These are phyloP conservation scores for Akanthomyces muscarius DNA, from an alignment of 2,329 filamentous ascomycete species.

Conservation along the genomic window DNA sequence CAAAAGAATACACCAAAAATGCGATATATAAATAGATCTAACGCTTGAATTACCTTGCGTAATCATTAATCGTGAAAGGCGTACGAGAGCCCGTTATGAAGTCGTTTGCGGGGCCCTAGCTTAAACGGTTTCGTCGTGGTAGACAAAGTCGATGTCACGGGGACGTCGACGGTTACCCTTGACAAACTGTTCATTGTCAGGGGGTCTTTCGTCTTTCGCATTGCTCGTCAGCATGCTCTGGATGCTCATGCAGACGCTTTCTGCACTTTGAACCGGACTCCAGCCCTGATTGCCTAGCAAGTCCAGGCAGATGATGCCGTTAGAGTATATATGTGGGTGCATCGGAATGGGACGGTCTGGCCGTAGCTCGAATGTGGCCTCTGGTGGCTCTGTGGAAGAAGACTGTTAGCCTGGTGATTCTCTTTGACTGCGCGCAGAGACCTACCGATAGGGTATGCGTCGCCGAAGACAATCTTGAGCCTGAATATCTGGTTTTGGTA, in stretches of 20 bases:
- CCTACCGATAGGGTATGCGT: constrained; percentile 84
- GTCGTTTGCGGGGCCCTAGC: neutral
- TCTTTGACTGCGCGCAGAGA: neutral
- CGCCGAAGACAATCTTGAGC: constrained; percentile 80
- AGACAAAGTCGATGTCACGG: constrained; percentile 87
- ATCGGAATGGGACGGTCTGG: constrained; percentile 72
- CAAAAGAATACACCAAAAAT: neutral
- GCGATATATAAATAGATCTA: neutral
- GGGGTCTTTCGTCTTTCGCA: constrained; percentile 82
- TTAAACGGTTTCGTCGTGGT: constrained; percentile 80
- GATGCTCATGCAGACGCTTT: constrained; percentile 93
- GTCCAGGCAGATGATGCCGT: constrained; percentile 97
- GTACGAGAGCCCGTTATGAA: neutral
- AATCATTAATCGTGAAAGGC: constrained; percentile 3
- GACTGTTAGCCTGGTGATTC: neutral
- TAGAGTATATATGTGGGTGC: constrained; percentile 96
- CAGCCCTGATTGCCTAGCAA: constrained; percentile 83
- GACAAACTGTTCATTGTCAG: constrained; percentile 88
- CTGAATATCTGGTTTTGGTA: constrained; percentile 78
- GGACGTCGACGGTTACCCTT: constrained; percentile 72
- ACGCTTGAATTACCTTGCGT: neutral
- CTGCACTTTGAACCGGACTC: constrained; percentile 95
- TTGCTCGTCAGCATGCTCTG: constrained; percentile 99
- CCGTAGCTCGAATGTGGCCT: constrained; percentile 79
- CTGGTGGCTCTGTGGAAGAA: constrained; percentile 69